Evolutionary conservation across 2,329 filamentous ascomycete species (phyloP).

Genomic region (Aspergillus sp.): DNA sequence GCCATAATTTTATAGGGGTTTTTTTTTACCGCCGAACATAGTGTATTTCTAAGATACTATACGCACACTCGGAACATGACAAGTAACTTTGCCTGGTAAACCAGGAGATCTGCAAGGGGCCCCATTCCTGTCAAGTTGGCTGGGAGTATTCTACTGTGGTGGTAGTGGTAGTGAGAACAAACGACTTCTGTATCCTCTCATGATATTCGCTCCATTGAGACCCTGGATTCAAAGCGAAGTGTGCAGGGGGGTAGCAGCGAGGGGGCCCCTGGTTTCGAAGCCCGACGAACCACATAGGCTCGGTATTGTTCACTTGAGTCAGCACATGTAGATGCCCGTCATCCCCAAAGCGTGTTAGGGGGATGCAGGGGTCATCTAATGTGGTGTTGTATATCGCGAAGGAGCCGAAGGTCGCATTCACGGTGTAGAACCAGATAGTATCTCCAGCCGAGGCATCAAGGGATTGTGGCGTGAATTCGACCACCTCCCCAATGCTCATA

Average conservation of each 20-base stretch:
- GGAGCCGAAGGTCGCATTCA: neutral
- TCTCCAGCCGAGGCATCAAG: slow-evolving; percentile 1
- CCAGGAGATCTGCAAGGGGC: neutral
- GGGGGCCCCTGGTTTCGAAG: neutral
- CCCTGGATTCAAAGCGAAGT: slow-evolving; percentile 6
- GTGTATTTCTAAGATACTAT: neutral
- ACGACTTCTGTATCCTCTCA: neutral
- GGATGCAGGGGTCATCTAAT: neutral
- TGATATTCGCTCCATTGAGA: neutral
- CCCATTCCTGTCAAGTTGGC: neutral
- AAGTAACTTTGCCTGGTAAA: neutral
- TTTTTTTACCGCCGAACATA: neutral
- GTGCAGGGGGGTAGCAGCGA: neutral
- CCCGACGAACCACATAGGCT: slow-evolving; percentile 1
- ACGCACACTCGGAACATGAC: neutral
- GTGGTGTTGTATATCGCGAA: slow-evolving; percentile 1
- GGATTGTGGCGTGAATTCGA: neutral
- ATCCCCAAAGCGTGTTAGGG: neutral
- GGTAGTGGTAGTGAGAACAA: neutral
- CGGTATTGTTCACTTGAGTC: neutral
- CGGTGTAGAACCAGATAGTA: neutral
- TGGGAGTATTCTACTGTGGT: neutral
- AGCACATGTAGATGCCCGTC: neutral
- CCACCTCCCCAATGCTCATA: neutral
- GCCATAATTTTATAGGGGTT: neutral